A percentile compares a stretch with the other conserved stretches of the same genome.
Evolutionary conservation across 176 grass and related monocot genomes (phyloP).

Genomic region (Bonia amplexicaulis): DNA sequence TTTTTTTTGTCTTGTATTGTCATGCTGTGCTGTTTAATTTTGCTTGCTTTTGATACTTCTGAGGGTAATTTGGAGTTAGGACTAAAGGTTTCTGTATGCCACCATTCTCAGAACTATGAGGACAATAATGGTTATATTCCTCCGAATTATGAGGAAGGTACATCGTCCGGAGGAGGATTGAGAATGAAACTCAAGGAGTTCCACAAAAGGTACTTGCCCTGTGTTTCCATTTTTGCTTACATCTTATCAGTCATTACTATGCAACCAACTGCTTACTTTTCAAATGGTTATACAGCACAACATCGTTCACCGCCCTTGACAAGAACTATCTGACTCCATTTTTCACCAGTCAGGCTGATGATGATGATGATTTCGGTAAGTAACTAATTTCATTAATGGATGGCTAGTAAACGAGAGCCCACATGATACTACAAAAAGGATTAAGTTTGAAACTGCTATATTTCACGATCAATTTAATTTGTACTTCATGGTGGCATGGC

Average conservation of each 20-base stretch:
- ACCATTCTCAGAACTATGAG: conserved; percentile 57
- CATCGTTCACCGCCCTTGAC: conserved; percentile 91
- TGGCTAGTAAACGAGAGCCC: not conserved
- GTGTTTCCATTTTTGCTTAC: not conserved
- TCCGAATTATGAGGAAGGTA: conserved; percentile 70
- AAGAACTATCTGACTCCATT: conserved; percentile 98
- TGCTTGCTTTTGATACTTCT: conserved; percentile 7
- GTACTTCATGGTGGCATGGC: not conserved
- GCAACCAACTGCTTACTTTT: conserved; percentile 4
- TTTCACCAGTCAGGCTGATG: conserved; percentile 89
- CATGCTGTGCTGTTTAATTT: not conserved
- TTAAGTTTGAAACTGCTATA: not conserved
- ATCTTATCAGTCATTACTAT: not conserved
- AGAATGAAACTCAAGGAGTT: conserved; percentile 96
- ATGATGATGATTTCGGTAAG: conserved; percentile 70
- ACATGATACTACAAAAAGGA: not conserved
- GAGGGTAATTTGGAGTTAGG: not conserved
- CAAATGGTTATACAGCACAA: conserved; percentile 56
- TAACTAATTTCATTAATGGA: not conserved
- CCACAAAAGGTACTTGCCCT: conserved; percentile 69
- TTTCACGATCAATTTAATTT: not conserved
- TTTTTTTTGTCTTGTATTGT: not conserved
- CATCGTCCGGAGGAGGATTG: conserved; percentile 72
- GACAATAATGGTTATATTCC: conserved; percentile 77
- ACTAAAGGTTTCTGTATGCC: conserved; percentile 9